A percentile compares a stretch with the other conserved stretches of the same genome.
Conservation (phyloP, 2,329 filamentous ascomycete species). For the Epichloe bromicola region DNA sequence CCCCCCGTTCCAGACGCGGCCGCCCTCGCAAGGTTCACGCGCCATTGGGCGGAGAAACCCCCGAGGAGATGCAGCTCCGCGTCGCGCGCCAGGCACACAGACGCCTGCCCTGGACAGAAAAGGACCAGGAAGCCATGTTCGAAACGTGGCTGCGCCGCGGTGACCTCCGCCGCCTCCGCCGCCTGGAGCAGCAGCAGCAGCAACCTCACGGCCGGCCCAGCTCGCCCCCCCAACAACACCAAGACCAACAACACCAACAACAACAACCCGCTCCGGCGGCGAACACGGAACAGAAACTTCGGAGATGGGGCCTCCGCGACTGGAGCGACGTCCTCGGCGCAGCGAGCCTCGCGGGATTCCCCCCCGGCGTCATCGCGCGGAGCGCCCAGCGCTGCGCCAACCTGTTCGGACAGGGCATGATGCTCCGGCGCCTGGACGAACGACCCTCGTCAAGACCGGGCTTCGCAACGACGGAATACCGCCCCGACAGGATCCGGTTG, state of each 20-base stretch:
- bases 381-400: slow-evolving; percentile 61
- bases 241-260: not conserved
- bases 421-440: slow-evolving; percentile 41
- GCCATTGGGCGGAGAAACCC: slow-evolving; percentile 30
- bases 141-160: slow-evolving; percentile 21
- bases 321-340: slow-evolving; percentile 79
- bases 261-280: not conserved
- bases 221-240: too few relatives aligned
- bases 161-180: slow-evolving; percentile 8
- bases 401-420: slow-evolving; percentile 63
- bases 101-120: slow-evolving; percentile 13
- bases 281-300: slow-evolving; percentile 15
- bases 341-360: slow-evolving; percentile 62
- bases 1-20: slow-evolving; percentile 13
- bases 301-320: slow-evolving; percentile 43
- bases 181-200: too few relatives aligned
- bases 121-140: slow-evolving; percentile 19
- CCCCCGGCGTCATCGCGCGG: slow-evolving; percentile 47
- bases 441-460: slow-evolving; percentile 13
- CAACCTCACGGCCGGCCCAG: too few relatives aligned
- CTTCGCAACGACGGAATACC: slow-evolving; percentile 17
- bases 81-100: slow-evolving; percentile 31
- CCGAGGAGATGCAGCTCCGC: slow-evolving; percentile 31
- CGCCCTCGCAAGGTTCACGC: slow-evolving; percentile 27
- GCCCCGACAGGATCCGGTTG: slow-evolving; percentile 16